Conservation (phyloP, 257 asterid genomes). For the Solanum pimpinellifolium region DNA sequence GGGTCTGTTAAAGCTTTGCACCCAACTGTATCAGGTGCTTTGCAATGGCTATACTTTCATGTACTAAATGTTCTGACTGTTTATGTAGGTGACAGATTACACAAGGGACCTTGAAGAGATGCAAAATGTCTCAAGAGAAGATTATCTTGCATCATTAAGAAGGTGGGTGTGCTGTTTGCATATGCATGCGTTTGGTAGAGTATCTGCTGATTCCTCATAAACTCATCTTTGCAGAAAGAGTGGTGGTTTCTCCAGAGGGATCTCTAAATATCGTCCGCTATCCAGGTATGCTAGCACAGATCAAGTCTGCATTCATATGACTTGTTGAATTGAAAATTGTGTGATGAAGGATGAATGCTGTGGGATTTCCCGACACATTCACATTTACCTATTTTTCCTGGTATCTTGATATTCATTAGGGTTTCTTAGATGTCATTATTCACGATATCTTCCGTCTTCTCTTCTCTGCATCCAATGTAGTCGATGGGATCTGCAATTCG, state of each 20-base stretch:
- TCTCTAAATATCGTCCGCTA: constrained; percentile 85
- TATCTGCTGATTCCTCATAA: constrained; percentile 3
- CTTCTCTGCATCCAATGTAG: constrained; percentile 24
- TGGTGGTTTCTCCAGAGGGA: constrained; percentile 94
- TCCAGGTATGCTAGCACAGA: constrained; percentile 52
- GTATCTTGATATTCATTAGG: not conserved
- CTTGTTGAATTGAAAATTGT: not conserved
- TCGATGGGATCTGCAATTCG: constrained; percentile 81
- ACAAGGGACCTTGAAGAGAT: constrained; percentile 95
- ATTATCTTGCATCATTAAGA: constrained; percentile 93
- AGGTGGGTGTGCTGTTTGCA: constrained; percentile 30
- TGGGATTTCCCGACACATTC: not conserved
- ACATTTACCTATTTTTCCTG: not conserved
- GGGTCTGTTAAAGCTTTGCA: not conserved
- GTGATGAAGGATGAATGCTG: not conserved
- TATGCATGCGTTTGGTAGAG: not conserved
- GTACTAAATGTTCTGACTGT: not conserved
- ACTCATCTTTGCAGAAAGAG: constrained; percentile 69
- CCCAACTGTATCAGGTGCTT: not conserved
- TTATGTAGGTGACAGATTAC: constrained; percentile 78
- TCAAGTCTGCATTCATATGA: not conserved
- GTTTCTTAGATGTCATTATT: not conserved
- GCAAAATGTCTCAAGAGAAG: constrained; percentile 93
- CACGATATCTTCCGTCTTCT: not conserved
- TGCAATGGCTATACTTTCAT: not conserved